Conservation (phyloP, 2,329 filamentous ascomycete species). For the Rhytidhysteron rufulum region DNA sequence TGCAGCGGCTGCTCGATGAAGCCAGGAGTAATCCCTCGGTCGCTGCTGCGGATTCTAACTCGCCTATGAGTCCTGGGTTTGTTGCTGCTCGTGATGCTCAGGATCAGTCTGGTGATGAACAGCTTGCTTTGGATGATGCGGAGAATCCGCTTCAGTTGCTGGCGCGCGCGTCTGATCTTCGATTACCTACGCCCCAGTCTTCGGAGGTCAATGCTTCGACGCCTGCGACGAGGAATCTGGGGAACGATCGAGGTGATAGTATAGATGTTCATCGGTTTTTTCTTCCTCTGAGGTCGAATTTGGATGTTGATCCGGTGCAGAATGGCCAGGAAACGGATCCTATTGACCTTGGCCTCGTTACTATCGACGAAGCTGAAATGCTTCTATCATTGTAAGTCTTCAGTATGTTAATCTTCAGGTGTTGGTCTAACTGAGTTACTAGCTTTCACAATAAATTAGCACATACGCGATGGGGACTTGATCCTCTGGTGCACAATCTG, state of each 20-base stretch:
- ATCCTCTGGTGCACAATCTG: no score
- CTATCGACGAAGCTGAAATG: no score
- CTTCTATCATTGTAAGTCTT: no score
- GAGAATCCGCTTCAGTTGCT: slow-evolving; percentile 72
- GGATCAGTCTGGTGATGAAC: slow-evolving; percentile 32
- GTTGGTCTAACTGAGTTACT: no score
- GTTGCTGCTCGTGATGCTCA: slow-evolving; percentile 20
- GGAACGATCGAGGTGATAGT: slow-evolving; percentile 37
- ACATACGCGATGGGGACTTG: no score
- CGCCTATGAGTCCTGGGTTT: slow-evolving; percentile 11
- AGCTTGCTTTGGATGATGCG: slow-evolving; percentile 64
- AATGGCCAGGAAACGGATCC: no score
- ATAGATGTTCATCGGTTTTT: slow-evolving; percentile 62
- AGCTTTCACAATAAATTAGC: no score
- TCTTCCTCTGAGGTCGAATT: slow-evolving; percentile 57
- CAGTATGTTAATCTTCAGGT: no score
- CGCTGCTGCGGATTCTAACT: slow-evolving; percentile 6
- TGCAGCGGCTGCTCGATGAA: slow-evolving; percentile 51
- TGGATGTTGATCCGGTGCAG: slow-evolving; percentile 69
- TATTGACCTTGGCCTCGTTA: no score
- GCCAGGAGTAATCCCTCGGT: slow-evolving; percentile 37
- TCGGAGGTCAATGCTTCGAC: slow-evolving; percentile 20
- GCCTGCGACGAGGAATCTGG: slow-evolving; percentile 23
- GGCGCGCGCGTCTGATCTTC: slow-evolving; percentile 67
- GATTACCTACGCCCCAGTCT: slow-evolving; percentile 44